Evolutionary conservation across 192 early-diverging fungal genomes (phyloP).

Genomic region (Coemansia sp.): DNA sequence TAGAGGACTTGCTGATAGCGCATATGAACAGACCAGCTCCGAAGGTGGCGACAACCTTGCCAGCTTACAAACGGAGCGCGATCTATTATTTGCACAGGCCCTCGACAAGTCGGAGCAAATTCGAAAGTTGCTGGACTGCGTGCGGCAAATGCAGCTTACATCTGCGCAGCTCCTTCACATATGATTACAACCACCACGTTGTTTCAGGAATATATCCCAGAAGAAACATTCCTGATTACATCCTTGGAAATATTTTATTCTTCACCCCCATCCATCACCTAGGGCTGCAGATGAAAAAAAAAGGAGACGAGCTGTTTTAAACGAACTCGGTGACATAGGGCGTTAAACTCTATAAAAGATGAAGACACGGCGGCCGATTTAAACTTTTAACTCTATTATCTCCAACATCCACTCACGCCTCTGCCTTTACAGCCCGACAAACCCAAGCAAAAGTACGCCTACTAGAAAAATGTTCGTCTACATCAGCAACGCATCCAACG

Average conservation of each 20-base stretch:
- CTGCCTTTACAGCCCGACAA: too few relatives aligned
- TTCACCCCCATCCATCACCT: not conserved
- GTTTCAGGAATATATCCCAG: not conserved
- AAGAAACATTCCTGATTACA: not conserved
- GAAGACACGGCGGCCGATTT: not conserved
- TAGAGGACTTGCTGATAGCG: constrained; percentile 2
- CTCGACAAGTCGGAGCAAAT: constrained; percentile 38
- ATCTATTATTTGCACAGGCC: constrained; percentile 27
- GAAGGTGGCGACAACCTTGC: not conserved
- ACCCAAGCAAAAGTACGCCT: not conserved
- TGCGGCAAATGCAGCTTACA: constrained; percentile 45
- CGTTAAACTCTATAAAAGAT: not conserved
- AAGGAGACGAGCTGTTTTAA: not conserved
- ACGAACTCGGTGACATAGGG: not conserved
- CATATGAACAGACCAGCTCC: not conserved
- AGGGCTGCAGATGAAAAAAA: not conserved
- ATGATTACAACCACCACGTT: not conserved
- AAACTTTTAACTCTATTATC: not conserved
- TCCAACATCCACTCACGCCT: not conserved
- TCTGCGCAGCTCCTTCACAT: constrained; percentile 50
- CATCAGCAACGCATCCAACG: not conserved
- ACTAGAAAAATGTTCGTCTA: not conserved
- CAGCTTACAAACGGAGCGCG: constrained; percentile 26
- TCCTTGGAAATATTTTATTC: not conserved
- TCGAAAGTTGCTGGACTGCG: constrained; percentile 38